These are phyloP conservation scores for Colletotrichum coccodes DNA, from an alignment of 2,329 filamentous ascomycete genomes.

Conservation along the genomic window DNA sequence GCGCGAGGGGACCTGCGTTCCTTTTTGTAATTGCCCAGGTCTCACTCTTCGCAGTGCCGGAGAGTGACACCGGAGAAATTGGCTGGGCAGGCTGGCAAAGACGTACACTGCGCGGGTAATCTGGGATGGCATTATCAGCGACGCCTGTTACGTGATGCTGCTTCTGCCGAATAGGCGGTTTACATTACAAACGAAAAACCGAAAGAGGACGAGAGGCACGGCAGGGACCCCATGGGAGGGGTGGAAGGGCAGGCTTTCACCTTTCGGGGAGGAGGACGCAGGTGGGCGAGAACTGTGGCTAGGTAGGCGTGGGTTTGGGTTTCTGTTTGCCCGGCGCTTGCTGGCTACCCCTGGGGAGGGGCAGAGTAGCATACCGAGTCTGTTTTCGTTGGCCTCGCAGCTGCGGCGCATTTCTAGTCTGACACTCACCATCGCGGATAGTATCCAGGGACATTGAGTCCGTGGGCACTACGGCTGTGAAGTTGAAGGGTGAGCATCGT, in stretches of 20 bases:
- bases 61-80: neutral
- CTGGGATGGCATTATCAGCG: constrained; percentile 29
- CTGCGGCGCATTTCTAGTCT: too few species aligned
- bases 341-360: neutral
- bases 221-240: neutral
- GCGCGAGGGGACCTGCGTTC: too few species aligned
- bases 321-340: neutral
- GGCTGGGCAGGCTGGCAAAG: neutral
- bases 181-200: constrained; percentile 33
- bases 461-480: neutral
- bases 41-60: neutral
- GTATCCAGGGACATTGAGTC: neutral
- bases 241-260: neutral
- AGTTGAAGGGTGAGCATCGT: neutral
- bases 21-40: too few species aligned
- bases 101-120: neutral
- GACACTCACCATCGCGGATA: neutral
- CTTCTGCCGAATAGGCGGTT: constrained; percentile 30
- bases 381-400: too few species aligned
- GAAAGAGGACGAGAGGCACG: constrained; percentile 5
- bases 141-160: constrained; percentile 26
- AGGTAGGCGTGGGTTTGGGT: neutral
- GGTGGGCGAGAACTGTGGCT: neutral
- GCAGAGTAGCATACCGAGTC: neutral
- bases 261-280: neutral